These are phyloP conservation scores for Raddia guianensis DNA, from an alignment of 176 grass and related monocot genomes.

Conservation along the genomic window DNA sequence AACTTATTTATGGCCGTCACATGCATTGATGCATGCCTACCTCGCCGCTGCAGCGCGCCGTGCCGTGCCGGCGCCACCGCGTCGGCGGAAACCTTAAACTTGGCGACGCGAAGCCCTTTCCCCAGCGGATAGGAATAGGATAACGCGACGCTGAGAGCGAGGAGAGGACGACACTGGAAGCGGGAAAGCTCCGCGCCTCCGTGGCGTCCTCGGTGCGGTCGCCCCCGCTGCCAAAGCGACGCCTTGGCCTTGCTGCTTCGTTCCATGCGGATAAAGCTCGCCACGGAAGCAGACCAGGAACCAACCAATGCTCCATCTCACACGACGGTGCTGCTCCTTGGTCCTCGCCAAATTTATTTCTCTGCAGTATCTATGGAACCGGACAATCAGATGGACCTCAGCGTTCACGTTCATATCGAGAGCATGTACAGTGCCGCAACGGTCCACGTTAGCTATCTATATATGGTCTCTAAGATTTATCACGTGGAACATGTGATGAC, in stretches of 20 bases:
- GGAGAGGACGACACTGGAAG: background rate
- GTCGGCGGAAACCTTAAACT: constrained; percentile 15
- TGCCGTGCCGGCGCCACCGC: no score
- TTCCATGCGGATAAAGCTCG: constrained; percentile 32
- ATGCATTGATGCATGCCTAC: no score
- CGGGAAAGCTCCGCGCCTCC: background rate
- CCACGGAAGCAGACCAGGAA: background rate
- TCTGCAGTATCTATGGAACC: background rate
- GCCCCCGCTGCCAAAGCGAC: constrained; percentile 23
- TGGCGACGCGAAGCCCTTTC: background rate
- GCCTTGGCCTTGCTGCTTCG: background rate
- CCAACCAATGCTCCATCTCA: background rate
- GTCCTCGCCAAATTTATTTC: background rate
- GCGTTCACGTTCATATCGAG: background rate
- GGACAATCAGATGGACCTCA: no score
- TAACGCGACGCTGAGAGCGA: background rate
- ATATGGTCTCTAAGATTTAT: no score
- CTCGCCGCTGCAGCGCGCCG: no score
- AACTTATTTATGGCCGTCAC: constrained; percentile 25
- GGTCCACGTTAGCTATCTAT: no score
- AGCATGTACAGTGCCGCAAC: no score
- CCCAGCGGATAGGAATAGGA: background rate
- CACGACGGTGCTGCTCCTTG: background rate
- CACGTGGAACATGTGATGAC: no score
- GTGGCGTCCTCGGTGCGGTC: background rate